Evolutionary conservation across 1,284 basidiomycete species (phyloP), one percentile per base, ranked within the genome.

Genomic region (Irpex lacteus): DNA sequence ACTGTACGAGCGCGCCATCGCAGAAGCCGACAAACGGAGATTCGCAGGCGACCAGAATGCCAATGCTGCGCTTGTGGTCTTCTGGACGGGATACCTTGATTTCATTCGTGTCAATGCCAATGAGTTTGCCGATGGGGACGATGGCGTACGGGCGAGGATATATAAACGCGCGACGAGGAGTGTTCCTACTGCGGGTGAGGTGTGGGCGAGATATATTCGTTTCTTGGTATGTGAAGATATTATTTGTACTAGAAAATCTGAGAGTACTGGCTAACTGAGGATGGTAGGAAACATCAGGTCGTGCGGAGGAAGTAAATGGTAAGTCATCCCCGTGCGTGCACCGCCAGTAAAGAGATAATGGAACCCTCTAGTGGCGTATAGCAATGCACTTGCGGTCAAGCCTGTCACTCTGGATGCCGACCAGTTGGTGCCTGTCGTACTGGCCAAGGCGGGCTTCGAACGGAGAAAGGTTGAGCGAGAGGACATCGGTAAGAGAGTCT

Each of bases 1-100:
- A 1, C 78, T 95, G 1, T 93, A 90, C 70, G 94, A 96, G 73
- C 85, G 95, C 8, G 89, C 92, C 0, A 86, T 95, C 55, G 79
- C 88, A 2, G 87, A 92, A 67, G 89, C 88, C 1, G 88, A 87
- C 4, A 85, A 78, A 70, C 76, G 81, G 53, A 77, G 82, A 57
- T 85, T 86, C 67, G 67, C 74, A 9, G 84, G 82, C 0, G 83
- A 88, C 66, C 66, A 70, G 5, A 81, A 78, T 18, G 83, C 86
- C 19, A 89, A 92, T 71, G 80, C 83, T 65, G 81, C 77, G 4
- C 72, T 93, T 59, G 78, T 82, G 11, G 69, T 77, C 15, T 90
- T 93, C 70, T 92, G 87, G 90, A 70, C 76, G 4, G 85, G 84
- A 1, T 91, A 91, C 68, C 76, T 83, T 18, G 84, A 90, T 76